These are phyloP conservation scores for Eutypella sp. DNA, from an alignment of 2,329 filamentous ascomycete species.

Conservation along the genomic window DNA sequence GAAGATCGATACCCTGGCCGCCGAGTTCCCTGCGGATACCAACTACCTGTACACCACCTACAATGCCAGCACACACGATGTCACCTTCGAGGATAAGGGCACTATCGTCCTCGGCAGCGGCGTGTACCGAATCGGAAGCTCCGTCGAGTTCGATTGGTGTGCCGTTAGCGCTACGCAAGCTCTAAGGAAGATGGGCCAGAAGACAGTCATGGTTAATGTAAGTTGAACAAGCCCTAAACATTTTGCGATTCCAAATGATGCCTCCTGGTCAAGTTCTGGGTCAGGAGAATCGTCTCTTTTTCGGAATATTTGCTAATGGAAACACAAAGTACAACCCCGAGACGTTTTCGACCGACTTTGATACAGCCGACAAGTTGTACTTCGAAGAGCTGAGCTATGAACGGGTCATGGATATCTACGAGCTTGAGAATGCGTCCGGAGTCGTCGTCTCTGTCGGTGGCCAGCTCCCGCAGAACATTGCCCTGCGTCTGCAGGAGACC, in stretches of 20 bases:
- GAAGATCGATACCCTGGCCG: constrained; percentile 95
- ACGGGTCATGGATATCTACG: constrained; percentile 98
- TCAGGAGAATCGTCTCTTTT: constrained; percentile 1
- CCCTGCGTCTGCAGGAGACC: constrained; percentile 84
- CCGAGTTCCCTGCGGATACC: constrained; percentile 90
- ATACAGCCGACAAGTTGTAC: constrained; percentile 85
- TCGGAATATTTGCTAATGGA: background rate
- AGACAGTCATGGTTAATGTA: constrained; percentile 95
- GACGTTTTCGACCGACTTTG: constrained; percentile 78
- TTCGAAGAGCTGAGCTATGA: constrained; percentile 97
- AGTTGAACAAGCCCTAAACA: constrained; percentile 27
- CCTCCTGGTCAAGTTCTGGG: background rate
- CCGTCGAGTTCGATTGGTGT: constrained; percentile 98
- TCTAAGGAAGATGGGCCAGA: constrained; percentile 81
- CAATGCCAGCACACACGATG: constrained; percentile 90
- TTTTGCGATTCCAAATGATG: constrained; percentile 1
- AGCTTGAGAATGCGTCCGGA: constrained; percentile 77
- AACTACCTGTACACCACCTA: constrained; percentile 98
- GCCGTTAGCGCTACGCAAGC: constrained; percentile 85
- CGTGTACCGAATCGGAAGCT: constrained; percentile 96
- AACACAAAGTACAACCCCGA: constrained; percentile 63
- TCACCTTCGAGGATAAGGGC: constrained; percentile 89
- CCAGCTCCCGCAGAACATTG: constrained; percentile 96
- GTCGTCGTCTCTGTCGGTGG: constrained; percentile 95
- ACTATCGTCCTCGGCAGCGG: constrained; percentile 86